These are phyloP conservation scores for Pneumocystis carinii DNA, from an alignment of 1,139 yeast species.

Conservation along the genomic window DNA sequence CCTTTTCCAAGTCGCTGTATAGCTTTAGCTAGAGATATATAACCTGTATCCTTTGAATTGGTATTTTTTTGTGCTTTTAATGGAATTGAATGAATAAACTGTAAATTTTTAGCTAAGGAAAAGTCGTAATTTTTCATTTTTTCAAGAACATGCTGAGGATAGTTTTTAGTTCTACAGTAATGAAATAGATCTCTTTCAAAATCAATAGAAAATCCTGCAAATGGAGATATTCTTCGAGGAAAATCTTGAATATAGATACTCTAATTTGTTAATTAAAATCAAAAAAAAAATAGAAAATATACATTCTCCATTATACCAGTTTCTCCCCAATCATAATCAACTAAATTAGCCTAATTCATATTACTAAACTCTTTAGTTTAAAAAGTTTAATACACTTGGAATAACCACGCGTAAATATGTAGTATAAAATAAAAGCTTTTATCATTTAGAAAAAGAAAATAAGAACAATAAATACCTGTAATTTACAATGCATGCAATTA, in stretches of 20 bases:
- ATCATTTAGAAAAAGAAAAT: neutral
- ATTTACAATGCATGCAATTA: slow-evolving; percentile 18
- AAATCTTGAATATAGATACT: slow-evolving; percentile 17
- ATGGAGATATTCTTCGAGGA: slow-evolving; percentile 6
- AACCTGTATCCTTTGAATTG: slow-evolving; percentile 4
- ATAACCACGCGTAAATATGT: slow-evolving; percentile 15
- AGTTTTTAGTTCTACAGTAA: slow-evolving; percentile 12
- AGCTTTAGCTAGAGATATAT: slow-evolving; percentile 4
- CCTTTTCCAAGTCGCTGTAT: neutral
- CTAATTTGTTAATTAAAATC: slow-evolving; percentile 7
- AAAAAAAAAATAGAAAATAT: neutral
- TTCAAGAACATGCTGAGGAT: slow-evolving; percentile 11
- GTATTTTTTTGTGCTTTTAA: slow-evolving; percentile 10
- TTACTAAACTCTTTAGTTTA: neutral
- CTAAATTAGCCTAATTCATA: slow-evolving; percentile 16
- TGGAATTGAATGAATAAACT: slow-evolving; percentile 17
- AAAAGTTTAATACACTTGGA: slow-evolving; percentile 8
- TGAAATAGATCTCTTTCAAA: slow-evolving; percentile 14
- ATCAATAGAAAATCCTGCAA: neutral
- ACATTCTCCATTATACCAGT: slow-evolving; percentile 15
- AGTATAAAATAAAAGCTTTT: slow-evolving; percentile 16
- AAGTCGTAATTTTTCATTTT: slow-evolving; percentile 13
- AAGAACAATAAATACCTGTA: neutral
- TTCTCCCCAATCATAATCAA: slow-evolving; percentile 20
- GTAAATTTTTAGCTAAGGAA: slow-evolving; percentile 10